These are phyloP conservation scores for Castanospermum australe DNA, from an alignment of 306 rosid genomes.

Conservation along the genomic window DNA sequence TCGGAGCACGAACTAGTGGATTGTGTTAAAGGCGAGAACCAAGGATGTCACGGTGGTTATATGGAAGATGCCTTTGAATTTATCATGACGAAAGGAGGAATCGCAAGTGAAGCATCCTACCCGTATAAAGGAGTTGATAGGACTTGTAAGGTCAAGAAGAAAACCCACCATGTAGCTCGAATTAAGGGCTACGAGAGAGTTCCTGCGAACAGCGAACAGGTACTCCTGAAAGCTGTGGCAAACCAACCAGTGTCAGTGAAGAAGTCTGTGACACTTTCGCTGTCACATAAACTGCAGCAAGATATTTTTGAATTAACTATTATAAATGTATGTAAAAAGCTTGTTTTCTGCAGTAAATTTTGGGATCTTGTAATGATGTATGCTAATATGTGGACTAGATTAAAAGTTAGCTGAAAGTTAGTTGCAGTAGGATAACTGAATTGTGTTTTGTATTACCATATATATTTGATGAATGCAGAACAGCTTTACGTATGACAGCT, in stretches of 20 bases:
- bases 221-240: background rate
- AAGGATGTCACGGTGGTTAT: constrained; percentile 20
- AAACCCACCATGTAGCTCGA: background rate
- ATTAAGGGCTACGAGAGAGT: constrained; percentile 28
- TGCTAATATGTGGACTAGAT: no score
- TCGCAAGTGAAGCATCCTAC: constrained; percentile 7
- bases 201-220: background rate
- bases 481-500: no score
- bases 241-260: background rate
- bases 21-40: background rate
- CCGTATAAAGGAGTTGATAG: background rate
- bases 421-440: no score
- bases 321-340: no score
- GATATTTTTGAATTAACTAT: no score
- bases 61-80: constrained; percentile 14
- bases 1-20: constrained; percentile 31
- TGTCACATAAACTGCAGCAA: no score
- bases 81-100: constrained; percentile 19
- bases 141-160: background rate
- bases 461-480: no score
- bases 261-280: no score
- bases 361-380: no score
- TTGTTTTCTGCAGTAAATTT: no score
- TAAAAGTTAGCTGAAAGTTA: no score
- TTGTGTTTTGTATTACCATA: no score